Evolutionary conservation across 2,329 filamentous ascomycete genomes (phyloP).

Genomic region (Macroventuria anomochaeta): DNA sequence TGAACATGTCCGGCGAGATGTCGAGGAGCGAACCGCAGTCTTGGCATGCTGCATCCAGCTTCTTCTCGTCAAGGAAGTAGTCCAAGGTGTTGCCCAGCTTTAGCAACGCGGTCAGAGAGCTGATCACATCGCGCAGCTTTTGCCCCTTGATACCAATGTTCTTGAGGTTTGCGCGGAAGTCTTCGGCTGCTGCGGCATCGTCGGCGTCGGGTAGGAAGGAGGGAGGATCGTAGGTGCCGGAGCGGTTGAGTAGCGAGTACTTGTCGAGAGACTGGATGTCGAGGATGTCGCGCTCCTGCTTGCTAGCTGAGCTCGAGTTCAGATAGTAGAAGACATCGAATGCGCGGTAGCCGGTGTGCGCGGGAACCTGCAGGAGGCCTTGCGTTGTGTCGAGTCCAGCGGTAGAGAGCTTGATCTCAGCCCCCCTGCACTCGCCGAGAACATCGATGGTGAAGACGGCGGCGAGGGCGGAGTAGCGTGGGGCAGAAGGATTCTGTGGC

Average conservation of each 20-base stretch:
- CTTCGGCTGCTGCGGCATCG: constrained; percentile 89
- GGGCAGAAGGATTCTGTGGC: constrained; percentile 83
- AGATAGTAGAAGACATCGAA: constrained; percentile 99
- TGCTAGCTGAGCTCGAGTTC: constrained; percentile 86
- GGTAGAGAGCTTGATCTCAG: constrained; percentile 79
- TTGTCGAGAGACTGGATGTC: constrained; percentile 76
- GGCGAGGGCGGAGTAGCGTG: constrained; percentile 79
- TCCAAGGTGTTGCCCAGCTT: constrained; percentile 92
- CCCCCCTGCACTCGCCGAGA: constrained; percentile 76
- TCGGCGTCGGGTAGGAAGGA: constrained; percentile 91
- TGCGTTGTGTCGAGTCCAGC: constrained; percentile 84
- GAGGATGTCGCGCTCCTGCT: constrained; percentile 86
- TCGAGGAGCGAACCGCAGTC: constrained; percentile 88
- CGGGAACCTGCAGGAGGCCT: constrained; percentile 80
- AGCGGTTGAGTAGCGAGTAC: constrained; percentile 81
- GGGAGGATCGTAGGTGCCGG: constrained; percentile 84
- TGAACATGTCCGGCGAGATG: constrained; percentile 81
- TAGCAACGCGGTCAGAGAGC: constrained; percentile 81
- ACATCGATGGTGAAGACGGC: constrained; percentile 83
- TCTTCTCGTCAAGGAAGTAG: constrained; percentile 82
- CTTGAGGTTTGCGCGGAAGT: constrained; percentile 86
- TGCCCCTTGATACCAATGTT: constrained; percentile 93
- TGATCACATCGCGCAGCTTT: constrained; percentile 81
- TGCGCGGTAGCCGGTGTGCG: constrained; percentile 81
- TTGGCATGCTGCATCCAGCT: constrained; percentile 84